Evolutionary conservation across 768 basidiomycete species (phyloP).

Genomic region (Lentinula boryana): DNA sequence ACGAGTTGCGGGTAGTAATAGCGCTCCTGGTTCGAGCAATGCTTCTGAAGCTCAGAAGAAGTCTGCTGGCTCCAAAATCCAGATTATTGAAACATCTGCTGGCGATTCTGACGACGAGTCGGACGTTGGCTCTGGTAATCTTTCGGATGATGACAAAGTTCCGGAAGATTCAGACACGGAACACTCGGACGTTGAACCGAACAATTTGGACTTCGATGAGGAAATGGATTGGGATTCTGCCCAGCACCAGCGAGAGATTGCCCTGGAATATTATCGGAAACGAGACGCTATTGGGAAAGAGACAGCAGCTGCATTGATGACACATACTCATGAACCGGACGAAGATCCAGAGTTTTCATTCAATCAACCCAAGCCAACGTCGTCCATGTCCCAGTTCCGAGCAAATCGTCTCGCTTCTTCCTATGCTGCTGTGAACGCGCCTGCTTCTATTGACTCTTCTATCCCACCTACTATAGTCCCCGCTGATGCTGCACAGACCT

Average conservation of each 20-base stretch:
- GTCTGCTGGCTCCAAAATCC: conserved; percentile 12
- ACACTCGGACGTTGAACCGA: conserved; percentile 6
- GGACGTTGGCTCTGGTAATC: conserved; percentile 21
- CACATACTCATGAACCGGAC: conserved; percentile 33
- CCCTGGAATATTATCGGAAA: conserved; percentile 63
- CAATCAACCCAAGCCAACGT: conserved; percentile 33
- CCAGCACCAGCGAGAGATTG: conserved; percentile 69
- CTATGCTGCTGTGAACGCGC: conserved; percentile 24
- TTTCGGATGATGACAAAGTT: conserved; percentile 8
- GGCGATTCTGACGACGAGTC: conserved; percentile 73
- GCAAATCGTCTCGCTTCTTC: conserved; percentile 46
- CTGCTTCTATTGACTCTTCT: conserved; percentile 21
- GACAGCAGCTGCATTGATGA: conserved; percentile 44
- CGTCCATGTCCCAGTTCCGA: conserved; percentile 58
- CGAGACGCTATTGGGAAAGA: conserved; percentile 50
- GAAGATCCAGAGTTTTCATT: conserved; percentile 32
- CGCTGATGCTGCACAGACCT: conserved; percentile 35
- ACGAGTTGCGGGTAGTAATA: conserved; percentile 34
- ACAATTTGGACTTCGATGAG: conserved; percentile 39
- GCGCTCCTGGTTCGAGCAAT: neutral
- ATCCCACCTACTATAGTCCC: conserved; percentile 39
- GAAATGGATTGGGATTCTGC: conserved; percentile 56
- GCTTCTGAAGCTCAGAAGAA: neutral
- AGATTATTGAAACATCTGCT: conserved; percentile 8
- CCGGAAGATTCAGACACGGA: conserved; percentile 9